phyloP scores from a whole-genome alignment of 2,329 filamentous ascomycete species.

The Arthrinium phaeospermum region DNA sequence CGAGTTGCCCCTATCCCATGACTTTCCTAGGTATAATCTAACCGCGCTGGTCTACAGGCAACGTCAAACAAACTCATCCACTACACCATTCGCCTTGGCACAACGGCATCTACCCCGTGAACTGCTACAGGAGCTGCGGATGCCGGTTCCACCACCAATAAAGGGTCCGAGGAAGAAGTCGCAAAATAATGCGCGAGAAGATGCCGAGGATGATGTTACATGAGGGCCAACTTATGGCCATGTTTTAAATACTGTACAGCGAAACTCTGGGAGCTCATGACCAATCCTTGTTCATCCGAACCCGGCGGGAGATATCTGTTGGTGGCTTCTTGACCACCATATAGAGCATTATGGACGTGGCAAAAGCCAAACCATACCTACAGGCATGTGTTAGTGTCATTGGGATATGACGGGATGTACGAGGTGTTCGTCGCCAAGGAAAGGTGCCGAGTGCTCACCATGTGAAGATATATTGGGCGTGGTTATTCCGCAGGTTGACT shows the following conservation, averaged over 20 bases:
- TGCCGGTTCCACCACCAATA: conserved; percentile 62
- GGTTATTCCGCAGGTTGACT: conserved; percentile 94
- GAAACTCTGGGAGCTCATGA: conserved; percentile 44
- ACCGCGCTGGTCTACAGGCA: conserved; percentile 61
- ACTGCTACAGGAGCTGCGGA: conserved; percentile 80
- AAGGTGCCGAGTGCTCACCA: conserved; percentile 67
- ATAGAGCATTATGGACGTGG: conserved; percentile 94
- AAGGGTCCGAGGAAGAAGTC: conserved; percentile 50
- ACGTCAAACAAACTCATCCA: conserved; percentile 72
- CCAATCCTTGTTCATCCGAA: conserved; percentile 80
- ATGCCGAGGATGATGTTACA: conserved; percentile 47
- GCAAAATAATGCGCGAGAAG: conserved; percentile 42
- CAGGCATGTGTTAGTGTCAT: background rate
- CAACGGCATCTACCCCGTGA: conserved; percentile 83
- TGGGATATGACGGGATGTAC: background rate
- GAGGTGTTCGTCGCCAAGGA: background rate
- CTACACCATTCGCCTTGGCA: conserved; percentile 85
- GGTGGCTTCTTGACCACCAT: conserved; percentile 91
- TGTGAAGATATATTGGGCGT: conserved; percentile 98
- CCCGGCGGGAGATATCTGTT: conserved; percentile 72
- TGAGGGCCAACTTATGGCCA: conserved; percentile 26
- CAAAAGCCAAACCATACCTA: conserved; percentile 85
- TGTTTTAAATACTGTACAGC: background rate
- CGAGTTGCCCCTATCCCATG: conserved; percentile 27
- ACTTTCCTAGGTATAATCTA: conserved; percentile 25